Percentiles rank a stretch among this genome's conserved stretches.
Evolutionary conservation across 164 flowering plant species (phyloP).

Genomic region (Berberis thunbergii): DNA sequence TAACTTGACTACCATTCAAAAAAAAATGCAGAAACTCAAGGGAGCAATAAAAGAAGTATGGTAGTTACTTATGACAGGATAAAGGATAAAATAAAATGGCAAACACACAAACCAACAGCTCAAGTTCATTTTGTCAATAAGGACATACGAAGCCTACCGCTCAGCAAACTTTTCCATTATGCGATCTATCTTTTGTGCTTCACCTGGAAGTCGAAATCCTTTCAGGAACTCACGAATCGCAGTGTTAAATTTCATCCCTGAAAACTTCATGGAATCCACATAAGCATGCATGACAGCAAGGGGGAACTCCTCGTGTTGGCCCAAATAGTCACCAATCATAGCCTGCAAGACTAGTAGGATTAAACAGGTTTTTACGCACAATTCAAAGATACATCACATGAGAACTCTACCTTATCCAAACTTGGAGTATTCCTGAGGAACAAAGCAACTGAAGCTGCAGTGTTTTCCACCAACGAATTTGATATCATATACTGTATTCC

Average conservation of each 20-base stretch:
- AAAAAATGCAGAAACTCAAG: too few relatives aligned
- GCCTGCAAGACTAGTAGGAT: constrained; percentile 40
- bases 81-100: too few relatives aligned
- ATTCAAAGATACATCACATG: neutral
- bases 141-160: constrained; percentile 39
- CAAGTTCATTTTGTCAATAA: neutral
- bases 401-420: constrained; percentile 68
- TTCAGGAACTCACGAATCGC: constrained; percentile 85
- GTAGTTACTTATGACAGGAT: too few relatives aligned
- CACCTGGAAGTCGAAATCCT: constrained; percentile 97
- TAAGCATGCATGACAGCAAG: constrained; percentile 97
- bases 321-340: constrained; percentile 91
- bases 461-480: constrained; percentile 72
- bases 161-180: constrained; percentile 99
- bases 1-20: too few relatives aligned
- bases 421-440: constrained; percentile 67
- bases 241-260: constrained; percentile 77
- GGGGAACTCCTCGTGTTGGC: constrained; percentile 96
- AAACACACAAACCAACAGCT: neutral
- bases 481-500: constrained; percentile 69
- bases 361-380: constrained; percentile 5
- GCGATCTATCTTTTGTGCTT: constrained; percentile 95
- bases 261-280: constrained; percentile 90
- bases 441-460: constrained; percentile 80
- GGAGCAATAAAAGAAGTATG: too few relatives aligned